Conservation (phyloP, 768 basidiomycete species). For the Lactifluus hygrophoroides region DNA sequence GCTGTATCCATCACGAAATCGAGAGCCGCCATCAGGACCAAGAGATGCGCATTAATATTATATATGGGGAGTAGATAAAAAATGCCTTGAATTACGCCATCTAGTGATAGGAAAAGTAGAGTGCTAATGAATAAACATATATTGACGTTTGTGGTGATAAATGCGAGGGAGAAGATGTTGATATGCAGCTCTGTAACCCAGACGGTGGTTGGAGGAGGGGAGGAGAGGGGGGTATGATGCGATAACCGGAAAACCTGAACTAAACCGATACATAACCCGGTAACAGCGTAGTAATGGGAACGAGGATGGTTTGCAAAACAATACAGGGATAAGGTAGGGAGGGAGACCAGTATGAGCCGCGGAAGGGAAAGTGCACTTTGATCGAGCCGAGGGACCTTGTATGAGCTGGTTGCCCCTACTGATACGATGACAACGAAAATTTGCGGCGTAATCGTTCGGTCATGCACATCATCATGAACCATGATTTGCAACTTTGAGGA, state of each 20-base stretch:
- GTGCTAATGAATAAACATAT: constrained; percentile 17
- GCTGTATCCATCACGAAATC: too few species aligned
- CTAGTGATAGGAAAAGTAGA: constrained; percentile 13
- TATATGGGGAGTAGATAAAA: constrained; percentile 15
- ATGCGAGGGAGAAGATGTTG: not conserved
- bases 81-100: constrained; percentile 14
- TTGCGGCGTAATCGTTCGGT: not conserved
- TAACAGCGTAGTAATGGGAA: not conserved
- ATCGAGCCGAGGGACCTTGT: not conserved
- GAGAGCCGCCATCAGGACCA: too few species aligned
- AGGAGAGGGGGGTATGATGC: not conserved
- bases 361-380: not conserved
- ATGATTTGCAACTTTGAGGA: not conserved
- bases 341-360: not conserved
- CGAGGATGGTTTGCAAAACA: not conserved
- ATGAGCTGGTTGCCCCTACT: not conserved
- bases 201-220: not conserved
- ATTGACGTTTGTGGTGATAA: constrained; percentile 6
- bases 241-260: not conserved
- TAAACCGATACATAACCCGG: constrained; percentile 3
- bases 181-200: not conserved
- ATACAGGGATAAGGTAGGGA: not conserved
- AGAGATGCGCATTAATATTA: constrained; percentile 4
- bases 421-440: not conserved
- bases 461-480: not conserved